Evolutionary conservation across 345 rosid species (phyloP).

Genomic region (Linum tenue): DNA sequence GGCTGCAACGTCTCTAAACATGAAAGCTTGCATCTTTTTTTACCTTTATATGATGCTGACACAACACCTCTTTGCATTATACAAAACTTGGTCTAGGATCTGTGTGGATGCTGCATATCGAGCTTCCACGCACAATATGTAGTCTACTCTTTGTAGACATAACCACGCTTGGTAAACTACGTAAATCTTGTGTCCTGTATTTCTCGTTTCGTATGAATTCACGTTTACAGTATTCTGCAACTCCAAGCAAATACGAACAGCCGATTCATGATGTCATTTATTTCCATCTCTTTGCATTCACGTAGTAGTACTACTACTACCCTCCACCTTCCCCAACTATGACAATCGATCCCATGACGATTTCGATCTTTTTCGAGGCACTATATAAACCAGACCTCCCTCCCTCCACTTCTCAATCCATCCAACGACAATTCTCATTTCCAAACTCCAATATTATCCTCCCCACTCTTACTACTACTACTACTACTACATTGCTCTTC

Average conservation of each 20-base stretch:
- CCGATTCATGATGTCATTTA: background rate
- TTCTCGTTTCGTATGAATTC: background rate
- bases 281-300: background rate
- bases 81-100: too few relatives aligned
- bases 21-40: background rate
- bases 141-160: too few relatives aligned
- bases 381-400: background rate
- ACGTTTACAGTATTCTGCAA: background rate
- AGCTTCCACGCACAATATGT: too few relatives aligned
- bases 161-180: too few relatives aligned
- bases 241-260: background rate
- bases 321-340: background rate
- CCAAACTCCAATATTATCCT: background rate
- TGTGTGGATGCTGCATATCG: too few relatives aligned
- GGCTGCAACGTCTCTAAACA: background rate
- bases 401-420: background rate
- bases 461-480: background rate
- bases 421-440: background rate
- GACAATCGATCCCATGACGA: background rate
- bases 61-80: background rate
- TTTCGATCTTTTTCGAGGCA: background rate
- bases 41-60: background rate
- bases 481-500: too few relatives aligned
- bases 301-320: background rate
- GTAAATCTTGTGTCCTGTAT: too few relatives aligned